These are phyloP conservation scores for Protomyces lactucae-debilis DNA, from an alignment of 1,139 yeast species.

Conservation along the genomic window DNA sequence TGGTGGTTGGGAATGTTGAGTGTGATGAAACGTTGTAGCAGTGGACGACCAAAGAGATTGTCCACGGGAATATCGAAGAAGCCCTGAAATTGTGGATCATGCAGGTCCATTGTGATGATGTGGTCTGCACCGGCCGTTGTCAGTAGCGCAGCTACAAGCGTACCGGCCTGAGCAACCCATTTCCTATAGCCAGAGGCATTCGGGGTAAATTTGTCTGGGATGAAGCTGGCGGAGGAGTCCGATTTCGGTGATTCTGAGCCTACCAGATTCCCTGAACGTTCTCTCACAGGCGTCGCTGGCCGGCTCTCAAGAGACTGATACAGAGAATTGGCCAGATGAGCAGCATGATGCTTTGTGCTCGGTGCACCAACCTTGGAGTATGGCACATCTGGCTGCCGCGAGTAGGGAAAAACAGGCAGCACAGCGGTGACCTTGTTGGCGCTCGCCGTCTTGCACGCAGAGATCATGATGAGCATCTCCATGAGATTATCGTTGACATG, in stretches of 20 bases:
- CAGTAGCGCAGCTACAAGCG: constrained; percentile 71
- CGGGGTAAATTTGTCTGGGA: constrained; percentile 38
- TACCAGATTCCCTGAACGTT: background rate
- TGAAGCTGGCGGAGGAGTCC: constrained; percentile 22
- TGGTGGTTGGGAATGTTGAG: constrained; percentile 61
- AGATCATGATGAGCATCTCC: constrained; percentile 84
- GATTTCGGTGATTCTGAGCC: background rate
- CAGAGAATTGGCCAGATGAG: constrained; percentile 36
- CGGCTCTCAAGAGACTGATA: constrained; percentile 53
- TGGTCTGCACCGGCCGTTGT: constrained; percentile 96
- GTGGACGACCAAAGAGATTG: constrained; percentile 92
- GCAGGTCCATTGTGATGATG: constrained; percentile 95
- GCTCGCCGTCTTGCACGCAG: constrained; percentile 92
- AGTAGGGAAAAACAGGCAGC: constrained; percentile 92
- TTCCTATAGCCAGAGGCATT: constrained; percentile 65
- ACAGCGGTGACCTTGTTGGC: constrained; percentile 95
- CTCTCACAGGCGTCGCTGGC: constrained; percentile 37
- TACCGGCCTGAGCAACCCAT: constrained; percentile 96
- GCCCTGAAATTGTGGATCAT: constrained; percentile 97
- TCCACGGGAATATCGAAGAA: constrained; percentile 95
- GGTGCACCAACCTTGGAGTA: constrained; percentile 68
- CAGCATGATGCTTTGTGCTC: constrained; percentile 32
- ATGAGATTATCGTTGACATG: constrained; percentile 78
- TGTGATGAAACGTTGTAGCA: constrained; percentile 79
- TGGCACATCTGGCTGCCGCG: constrained; percentile 96